Evolutionary conservation across 352 stramenopile species (phyloP), one percentile per base, ranked within the genome.

Genomic region (Phytophthora cactorum): DNA sequence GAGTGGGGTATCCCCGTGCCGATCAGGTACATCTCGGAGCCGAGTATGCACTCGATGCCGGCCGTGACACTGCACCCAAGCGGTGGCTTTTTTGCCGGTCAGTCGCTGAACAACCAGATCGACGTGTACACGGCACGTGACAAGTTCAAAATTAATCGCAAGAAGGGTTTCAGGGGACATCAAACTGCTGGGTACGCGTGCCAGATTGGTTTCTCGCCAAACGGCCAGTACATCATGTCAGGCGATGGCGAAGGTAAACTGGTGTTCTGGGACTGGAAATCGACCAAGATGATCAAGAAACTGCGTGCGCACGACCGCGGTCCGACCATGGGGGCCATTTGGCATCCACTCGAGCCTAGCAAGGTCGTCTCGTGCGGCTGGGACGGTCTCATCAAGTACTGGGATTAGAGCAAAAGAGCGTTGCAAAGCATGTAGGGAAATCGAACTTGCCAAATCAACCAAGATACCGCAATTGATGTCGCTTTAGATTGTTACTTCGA

Each of bases 191-290:
- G 98, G 3, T 99, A 99, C 51, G 97, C 97, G 4, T 99, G 97
- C 72, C 90, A 97, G 70, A 92, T 99, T 14, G 86, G 86, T 11
- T 98, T 99, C 59, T 98, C 90, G 43, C 97, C 98, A 0, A 98
- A 99, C 78, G 97, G 97, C 34, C 92, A 98, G 75, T 95, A 88
- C 70, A 62, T 94, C 39, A 89, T 97, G 31, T 99, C 93, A 44
- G 98, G 98, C 31, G 98, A 99, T 73, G 95, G 94, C 25, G 92
- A 98, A 64, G 98, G 98, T 52, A 97, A 97, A 57, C 62, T 99
- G n/a, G 98, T 92, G 56, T 97, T 99, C 77, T 99, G 98, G 98
- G 97, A 99, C 79, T 99, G 97, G 90, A 99, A 99, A 63, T 91
- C 84, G 47, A 97, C 90, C 55, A 98, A 97, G 70, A 80, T 97